Evolutionary conservation across 345 rosid species (phyloP).

Genomic region (Cardiospermum halicacabum): DNA sequence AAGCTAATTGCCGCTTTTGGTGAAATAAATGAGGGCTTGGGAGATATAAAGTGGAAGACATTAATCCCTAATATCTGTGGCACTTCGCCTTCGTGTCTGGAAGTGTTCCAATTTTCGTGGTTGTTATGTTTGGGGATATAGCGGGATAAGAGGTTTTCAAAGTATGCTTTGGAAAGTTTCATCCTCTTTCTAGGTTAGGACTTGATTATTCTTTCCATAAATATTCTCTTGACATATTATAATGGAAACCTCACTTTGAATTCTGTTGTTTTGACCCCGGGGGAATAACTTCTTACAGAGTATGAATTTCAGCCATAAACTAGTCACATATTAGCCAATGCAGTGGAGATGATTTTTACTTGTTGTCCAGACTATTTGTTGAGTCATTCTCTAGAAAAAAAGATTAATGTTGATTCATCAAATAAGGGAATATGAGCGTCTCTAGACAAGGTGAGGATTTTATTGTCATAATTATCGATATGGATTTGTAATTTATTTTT

Average conservation of each 20-base stretch:
- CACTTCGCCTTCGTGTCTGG: constrained; percentile 91
- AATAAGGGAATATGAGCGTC: no score
- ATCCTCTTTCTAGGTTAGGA: constrained; percentile 83
- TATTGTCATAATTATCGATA: no score
- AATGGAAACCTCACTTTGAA: constrained; percentile 31
- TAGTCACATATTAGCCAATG: no score
- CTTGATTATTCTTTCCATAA: neutral
- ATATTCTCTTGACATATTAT: constrained; percentile 8
- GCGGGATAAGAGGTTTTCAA: constrained; percentile 98
- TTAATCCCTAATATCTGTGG: constrained; percentile 66
- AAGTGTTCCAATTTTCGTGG: constrained; percentile 97
- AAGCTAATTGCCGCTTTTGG: constrained; percentile 59
- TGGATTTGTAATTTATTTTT: no score
- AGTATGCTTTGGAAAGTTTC: constrained; percentile 98
- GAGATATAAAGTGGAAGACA: constrained; percentile 71
- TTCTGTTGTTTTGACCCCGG: constrained; percentile 92
- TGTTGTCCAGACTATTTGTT: no score
- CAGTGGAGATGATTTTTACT: no score
- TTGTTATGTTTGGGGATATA: constrained; percentile 98
- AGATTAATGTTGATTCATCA: no score
- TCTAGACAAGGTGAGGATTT: no score
- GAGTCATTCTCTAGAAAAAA: no score
- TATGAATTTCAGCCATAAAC: constrained; percentile 62
- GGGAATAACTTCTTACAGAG: constrained; percentile 83
- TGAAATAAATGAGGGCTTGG: constrained; percentile 57